These are phyloP conservation scores for Murraya paniculata DNA, from an alignment of 345 rosid genomes.

Conservation along the genomic window DNA sequence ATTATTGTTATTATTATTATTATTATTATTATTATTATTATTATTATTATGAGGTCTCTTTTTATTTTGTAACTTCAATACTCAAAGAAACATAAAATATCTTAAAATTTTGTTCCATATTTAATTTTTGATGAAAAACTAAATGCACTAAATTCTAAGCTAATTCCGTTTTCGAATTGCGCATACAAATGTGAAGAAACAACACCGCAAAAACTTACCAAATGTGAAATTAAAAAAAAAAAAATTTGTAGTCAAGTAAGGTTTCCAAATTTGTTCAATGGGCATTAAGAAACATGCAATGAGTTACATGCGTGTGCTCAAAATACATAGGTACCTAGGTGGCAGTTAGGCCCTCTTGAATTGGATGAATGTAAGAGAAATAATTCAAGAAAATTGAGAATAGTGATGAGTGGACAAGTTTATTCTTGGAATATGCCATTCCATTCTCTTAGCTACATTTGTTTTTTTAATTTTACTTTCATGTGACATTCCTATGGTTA, in stretches of 20 bases:
- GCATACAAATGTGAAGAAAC: not conserved
- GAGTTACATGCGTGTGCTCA: not conserved
- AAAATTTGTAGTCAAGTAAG: not conserved
- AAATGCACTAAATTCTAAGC: not conserved
- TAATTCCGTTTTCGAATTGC: not conserved
- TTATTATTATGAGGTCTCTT: too few species aligned
- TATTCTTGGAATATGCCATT: slow-evolving; percentile 24
- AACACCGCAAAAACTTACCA: too few species aligned
- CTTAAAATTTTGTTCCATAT: too few species aligned
- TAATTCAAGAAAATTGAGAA: not conserved
- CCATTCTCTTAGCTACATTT: not conserved
- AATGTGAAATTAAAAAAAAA: not conserved
- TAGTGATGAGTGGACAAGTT: slow-evolving; percentile 19
- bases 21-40: too few species aligned
- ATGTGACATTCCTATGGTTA: not conserved
- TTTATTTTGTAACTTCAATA: too few species aligned
- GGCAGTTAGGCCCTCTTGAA: not conserved
- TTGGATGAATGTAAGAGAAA: not conserved
- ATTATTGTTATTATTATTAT: too few species aligned
- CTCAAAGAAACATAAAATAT: too few species aligned
- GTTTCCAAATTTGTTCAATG: not conserved
- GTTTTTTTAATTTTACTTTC: not conserved
- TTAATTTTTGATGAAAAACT: not conserved
- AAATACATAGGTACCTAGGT: not conserved
- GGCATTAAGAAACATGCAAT: not conserved